These are phyloP conservation scores for Cyberlindnera amylophila DNA, from an alignment of 805 yeast species.

Conservation along the genomic window DNA sequence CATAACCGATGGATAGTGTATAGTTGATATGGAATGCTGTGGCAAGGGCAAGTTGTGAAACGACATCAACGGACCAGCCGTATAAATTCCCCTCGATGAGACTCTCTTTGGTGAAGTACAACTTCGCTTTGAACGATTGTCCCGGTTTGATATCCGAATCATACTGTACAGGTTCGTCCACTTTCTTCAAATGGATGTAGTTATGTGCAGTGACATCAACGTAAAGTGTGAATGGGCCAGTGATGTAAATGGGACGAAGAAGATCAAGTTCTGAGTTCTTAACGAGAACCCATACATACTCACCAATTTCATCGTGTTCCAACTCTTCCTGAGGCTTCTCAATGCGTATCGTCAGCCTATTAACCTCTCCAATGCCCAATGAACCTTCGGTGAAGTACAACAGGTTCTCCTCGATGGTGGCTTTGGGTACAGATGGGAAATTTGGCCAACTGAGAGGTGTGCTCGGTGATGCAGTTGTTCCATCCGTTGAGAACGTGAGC, in stretches of 20 bases:
- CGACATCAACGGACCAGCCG: slow-evolving; percentile 76
- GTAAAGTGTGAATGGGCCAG: slow-evolving; percentile 87
- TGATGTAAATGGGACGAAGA: slow-evolving; percentile 75
- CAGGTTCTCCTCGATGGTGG: slow-evolving; percentile 9
- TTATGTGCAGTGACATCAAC: slow-evolving; percentile 73
- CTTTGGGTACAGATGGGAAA: neutral
- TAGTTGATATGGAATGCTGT: slow-evolving; percentile 65
- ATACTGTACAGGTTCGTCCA: slow-evolving; percentile 40
- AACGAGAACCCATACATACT: slow-evolving; percentile 46
- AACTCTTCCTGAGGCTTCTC: neutral
- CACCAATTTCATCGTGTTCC: slow-evolving; percentile 13
- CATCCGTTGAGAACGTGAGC: neutral
- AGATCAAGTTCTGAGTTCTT: slow-evolving; percentile 71
- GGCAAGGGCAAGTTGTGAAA: slow-evolving; percentile 75
- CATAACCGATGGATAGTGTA: slow-evolving; percentile 55
- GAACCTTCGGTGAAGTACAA: slow-evolving; percentile 12
- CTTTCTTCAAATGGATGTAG: slow-evolving; percentile 48
- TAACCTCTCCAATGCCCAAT: slow-evolving; percentile 21
- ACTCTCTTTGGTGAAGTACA: slow-evolving; percentile 47
- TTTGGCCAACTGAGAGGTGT: slow-evolving; percentile 5
- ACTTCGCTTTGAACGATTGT: slow-evolving; percentile 55
- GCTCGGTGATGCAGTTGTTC: neutral
- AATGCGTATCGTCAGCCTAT: slow-evolving; percentile 13
- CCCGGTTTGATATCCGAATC: slow-evolving; percentile 65
- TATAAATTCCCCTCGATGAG: slow-evolving; percentile 32